Conservation (phyloP, 176 grass and related monocot genomes). For the Oryza coarctata region DNA sequence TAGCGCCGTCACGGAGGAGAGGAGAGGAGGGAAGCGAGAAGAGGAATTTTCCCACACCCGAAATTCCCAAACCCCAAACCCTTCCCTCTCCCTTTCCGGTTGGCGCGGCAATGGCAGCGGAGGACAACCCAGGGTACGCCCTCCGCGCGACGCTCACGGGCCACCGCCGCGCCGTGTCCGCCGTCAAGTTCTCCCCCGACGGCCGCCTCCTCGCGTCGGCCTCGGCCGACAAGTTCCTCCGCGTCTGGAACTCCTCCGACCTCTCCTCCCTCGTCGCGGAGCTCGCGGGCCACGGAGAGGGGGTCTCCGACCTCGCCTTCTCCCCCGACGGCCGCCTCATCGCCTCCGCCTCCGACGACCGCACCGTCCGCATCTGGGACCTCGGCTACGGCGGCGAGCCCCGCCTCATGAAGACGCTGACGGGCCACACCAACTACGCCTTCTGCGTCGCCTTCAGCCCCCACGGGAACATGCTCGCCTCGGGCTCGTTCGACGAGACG, state of each 20-base stretch:
- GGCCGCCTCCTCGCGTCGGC: constrained; percentile 79
- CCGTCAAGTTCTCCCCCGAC: constrained; percentile 87
- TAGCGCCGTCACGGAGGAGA: not conserved
- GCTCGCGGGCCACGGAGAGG: constrained; percentile 55
- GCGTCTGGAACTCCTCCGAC: constrained; percentile 61
- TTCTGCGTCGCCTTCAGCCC: constrained; percentile 92
- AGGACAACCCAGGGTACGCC: constrained; percentile 47
- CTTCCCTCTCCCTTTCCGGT: constrained; percentile 9
- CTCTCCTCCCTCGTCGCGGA: constrained; percentile 51
- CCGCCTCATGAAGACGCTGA: constrained; percentile 63
- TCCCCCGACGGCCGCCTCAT: constrained; percentile 71
- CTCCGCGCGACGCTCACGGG: constrained; percentile 61
- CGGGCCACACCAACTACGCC: constrained; percentile 92
- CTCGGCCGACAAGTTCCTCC: constrained; percentile 78
- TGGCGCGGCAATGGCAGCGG: constrained; percentile 25
- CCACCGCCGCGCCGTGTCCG: constrained; percentile 66
- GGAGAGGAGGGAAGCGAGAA: too few species aligned
- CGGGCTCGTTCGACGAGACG: constrained; percentile 91
- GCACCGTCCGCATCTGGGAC: constrained; percentile 91
- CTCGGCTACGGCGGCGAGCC: constrained; percentile 50
- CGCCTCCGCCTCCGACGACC: constrained; percentile 86
- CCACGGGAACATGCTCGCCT: constrained; percentile 79
- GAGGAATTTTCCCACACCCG: not conserved
- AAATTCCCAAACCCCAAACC: constrained; percentile 38
- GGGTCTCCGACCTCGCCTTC: constrained; percentile 87